phyloP scores from a whole-genome alignment of 805 yeast genomes.

The Kazachstania kunashirensis region DNA sequence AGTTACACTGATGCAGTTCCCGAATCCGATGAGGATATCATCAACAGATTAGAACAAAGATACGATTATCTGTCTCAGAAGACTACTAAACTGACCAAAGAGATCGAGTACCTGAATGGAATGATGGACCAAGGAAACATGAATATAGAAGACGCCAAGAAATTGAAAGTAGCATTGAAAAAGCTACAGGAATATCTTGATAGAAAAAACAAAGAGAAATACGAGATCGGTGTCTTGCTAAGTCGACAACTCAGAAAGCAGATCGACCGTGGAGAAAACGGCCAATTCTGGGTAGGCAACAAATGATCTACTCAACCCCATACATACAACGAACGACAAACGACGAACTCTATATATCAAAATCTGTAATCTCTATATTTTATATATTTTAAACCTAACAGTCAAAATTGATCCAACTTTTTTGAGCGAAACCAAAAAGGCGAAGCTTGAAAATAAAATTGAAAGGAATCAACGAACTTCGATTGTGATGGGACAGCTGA shows the following conservation, averaged over 20 bases:
- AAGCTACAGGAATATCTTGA: slow-evolving; percentile 34
- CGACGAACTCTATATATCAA: too few relatives aligned
- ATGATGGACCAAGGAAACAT: slow-evolving; percentile 31
- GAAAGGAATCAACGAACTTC: too few relatives aligned
- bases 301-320: slow-evolving; percentile 12
- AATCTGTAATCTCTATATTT: too few relatives aligned
- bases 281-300: slow-evolving; percentile 29
- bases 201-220: slow-evolving; percentile 34
- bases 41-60: slow-evolving; percentile 24
- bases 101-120: slow-evolving; percentile 30
- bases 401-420: too few relatives aligned
- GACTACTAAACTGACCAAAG: slow-evolving; percentile 31
- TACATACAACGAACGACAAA: too few relatives aligned
- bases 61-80: slow-evolving; percentile 29
- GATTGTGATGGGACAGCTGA: too few relatives aligned
- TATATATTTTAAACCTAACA: too few relatives aligned
- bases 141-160: slow-evolving; percentile 33
- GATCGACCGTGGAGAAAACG: slow-evolving; percentile 35
- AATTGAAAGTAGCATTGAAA: slow-evolving; percentile 30
- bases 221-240: slow-evolving; percentile 34
- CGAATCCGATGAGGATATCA: slow-evolving; percentile 4
- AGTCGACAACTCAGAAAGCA: slow-evolving; percentile 34
- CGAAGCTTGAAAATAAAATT: too few relatives aligned
- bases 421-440: too few relatives aligned
- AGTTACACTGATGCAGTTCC: background rate